Evolutionary conservation across 441 rosid genomes (phyloP).

Genomic region (Geranium incanum): DNA sequence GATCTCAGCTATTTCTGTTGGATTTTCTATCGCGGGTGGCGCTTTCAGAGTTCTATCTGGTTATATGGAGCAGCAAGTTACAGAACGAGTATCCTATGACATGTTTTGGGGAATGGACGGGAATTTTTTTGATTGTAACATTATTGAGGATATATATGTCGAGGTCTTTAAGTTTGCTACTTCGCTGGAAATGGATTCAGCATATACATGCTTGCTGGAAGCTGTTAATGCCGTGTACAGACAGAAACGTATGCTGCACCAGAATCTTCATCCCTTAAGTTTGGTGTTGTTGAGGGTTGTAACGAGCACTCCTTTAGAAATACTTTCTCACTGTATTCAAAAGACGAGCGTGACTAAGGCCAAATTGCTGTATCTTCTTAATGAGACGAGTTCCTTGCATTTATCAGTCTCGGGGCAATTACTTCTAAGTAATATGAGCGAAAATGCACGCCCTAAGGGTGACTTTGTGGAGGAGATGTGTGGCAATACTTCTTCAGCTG

Average conservation of each 20-base stretch:
- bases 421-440: conserved; percentile 32
- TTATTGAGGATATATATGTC: conserved; percentile 54
- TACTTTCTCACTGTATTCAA: conserved; percentile 51
- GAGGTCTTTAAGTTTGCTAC: conserved; percentile 50
- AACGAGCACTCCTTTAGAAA: conserved; percentile 49
- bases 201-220: conserved; percentile 61
- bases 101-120: conserved; percentile 49
- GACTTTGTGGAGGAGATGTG: conserved; percentile 19
- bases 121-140: conserved; percentile 35
- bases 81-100: conserved; percentile 37
- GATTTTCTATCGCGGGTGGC: conserved; percentile 54
- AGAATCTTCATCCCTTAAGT: conserved; percentile 52
- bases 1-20: conserved; percentile 38
- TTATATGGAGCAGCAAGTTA: conserved; percentile 46
- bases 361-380: conserved; percentile 53
- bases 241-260: conserved; percentile 31
- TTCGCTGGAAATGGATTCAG: conserved; percentile 39
- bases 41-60: conserved; percentile 53
- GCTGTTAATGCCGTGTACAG: conserved; percentile 42
- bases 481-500: conserved; percentile 41
- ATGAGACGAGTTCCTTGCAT: conserved; percentile 71
- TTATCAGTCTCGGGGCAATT: conserved; percentile 54
- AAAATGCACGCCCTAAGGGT: conserved; percentile 19
- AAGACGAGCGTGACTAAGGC: conserved; percentile 48
- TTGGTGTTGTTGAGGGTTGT: conserved; percentile 46